Evolutionary conservation across 2,329 filamentous ascomycete genomes (phyloP).

Genomic region (Conoideocrella luteorostrata): DNA sequence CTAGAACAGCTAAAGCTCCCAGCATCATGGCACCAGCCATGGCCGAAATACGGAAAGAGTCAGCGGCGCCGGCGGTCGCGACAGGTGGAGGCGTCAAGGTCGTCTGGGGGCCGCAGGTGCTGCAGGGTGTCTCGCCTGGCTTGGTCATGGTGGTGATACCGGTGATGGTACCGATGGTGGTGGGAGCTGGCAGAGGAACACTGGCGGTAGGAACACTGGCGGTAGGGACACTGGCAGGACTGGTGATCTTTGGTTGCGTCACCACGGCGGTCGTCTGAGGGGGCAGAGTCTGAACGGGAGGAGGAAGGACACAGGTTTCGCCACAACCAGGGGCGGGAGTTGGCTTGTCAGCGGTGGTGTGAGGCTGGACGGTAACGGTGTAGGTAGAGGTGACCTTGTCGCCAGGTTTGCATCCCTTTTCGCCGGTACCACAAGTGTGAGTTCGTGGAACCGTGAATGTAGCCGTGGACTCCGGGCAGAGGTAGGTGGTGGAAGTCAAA

Average conservation of each 20-base stretch:
- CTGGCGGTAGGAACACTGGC: not conserved
- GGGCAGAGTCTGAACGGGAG: conserved; percentile 9
- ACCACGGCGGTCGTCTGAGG: conserved; percentile 1
- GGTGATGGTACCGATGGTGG: not conserved
- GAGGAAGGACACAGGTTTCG: conserved; percentile 12
- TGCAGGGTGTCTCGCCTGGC: conserved; percentile 8
- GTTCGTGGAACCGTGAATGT: conserved; percentile 23
- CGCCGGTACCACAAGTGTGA: conserved; percentile 20
- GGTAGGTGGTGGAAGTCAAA: conserved; percentile 15
- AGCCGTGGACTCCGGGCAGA: conserved; percentile 19
- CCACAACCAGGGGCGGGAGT: conserved; percentile 16
- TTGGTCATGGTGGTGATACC: conserved; percentile 5
- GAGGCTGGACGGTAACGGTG: conserved; percentile 20
- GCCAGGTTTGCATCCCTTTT: conserved; percentile 20
- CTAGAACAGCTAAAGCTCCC: conserved; percentile 14
- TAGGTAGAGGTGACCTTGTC: conserved; percentile 17
- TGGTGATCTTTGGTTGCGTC: not conserved
- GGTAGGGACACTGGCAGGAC: not conserved
- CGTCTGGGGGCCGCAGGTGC: conserved; percentile 9
- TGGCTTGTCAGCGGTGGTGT: conserved; percentile 17
- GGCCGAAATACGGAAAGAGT: conserved; percentile 10
- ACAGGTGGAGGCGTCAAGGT: conserved; percentile 10
- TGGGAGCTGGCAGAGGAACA: not conserved
- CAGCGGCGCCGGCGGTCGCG: conserved; percentile 15
- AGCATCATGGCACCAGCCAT: conserved; percentile 11